Conservation (phyloP, 1,284 basidiomycete species). For the Agaricales sp. region DNA sequence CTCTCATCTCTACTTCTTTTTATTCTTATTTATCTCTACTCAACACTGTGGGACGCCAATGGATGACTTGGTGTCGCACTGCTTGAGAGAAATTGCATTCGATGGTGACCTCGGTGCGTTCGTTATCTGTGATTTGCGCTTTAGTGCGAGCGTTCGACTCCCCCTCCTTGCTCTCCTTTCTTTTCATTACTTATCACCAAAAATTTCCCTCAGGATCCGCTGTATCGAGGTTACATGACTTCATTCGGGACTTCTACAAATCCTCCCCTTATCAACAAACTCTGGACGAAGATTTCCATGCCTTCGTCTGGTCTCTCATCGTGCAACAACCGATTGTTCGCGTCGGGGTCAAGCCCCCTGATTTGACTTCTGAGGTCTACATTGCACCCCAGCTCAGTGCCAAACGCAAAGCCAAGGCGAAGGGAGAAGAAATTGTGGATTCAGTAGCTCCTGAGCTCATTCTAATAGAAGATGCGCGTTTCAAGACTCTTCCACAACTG, state of each 20-base stretch:
- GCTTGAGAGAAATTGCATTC: slow-evolving; percentile 68
- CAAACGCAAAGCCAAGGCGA: slow-evolving; percentile 47
- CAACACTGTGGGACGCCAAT: slow-evolving; percentile 23
- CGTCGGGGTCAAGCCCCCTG: slow-evolving; percentile 55
- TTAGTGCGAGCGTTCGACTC: slow-evolving; percentile 33
- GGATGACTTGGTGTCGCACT: slow-evolving; percentile 69
- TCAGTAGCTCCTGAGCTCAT: slow-evolving; percentile 34
- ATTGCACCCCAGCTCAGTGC: slow-evolving; percentile 64
- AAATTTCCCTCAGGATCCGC: slow-evolving; percentile 45
- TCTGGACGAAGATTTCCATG: slow-evolving; percentile 66
- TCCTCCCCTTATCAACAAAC: slow-evolving; percentile 35
- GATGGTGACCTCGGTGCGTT: slow-evolving; percentile 72
- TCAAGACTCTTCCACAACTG: slow-evolving; percentile 43
- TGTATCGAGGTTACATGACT: slow-evolving; percentile 55
- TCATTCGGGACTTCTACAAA: slow-evolving; percentile 55
- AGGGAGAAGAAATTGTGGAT: slow-evolving; percentile 36
- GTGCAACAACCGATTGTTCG: slow-evolving; percentile 60
- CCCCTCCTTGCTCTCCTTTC: slow-evolving; percentile 17
- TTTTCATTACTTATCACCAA: slow-evolving; percentile 7
- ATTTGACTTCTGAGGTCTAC: slow-evolving; percentile 52
- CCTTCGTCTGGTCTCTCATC: slow-evolving; percentile 74
- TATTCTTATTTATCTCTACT: too few species aligned
- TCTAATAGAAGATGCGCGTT: slow-evolving; percentile 41
- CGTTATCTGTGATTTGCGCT: neutral
- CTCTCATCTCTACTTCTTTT: neutral